Conservation (phyloP, 139 green algal genomes). For the Trebouxia sp. region DNA sequence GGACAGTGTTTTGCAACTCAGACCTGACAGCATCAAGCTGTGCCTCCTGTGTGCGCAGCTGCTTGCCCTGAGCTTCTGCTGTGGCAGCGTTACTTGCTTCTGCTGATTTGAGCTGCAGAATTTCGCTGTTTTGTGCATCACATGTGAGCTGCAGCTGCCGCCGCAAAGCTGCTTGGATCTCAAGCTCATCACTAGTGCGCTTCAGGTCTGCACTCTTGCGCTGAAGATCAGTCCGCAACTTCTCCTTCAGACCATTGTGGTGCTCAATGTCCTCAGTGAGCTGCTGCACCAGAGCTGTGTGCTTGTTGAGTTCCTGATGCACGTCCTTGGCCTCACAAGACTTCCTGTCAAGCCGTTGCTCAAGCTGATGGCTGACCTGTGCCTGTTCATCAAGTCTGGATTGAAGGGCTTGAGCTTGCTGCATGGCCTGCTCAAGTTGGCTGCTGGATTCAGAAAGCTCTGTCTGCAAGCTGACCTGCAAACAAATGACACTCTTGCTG, state of each 20-base stretch:
- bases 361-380: not conserved
- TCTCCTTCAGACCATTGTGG: not conserved
- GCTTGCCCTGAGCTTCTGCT: not conserved
- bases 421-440: not conserved
- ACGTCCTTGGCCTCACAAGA: not conserved
- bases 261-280: constrained; percentile 3
- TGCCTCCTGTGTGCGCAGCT: not conserved
- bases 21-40: not conserved
- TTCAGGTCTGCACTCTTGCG: not conserved
- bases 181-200: not conserved
- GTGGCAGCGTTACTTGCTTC: not conserved
- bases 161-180: not conserved
- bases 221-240: not conserved
- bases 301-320: constrained; percentile 18
- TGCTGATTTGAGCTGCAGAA: not conserved
- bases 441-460: not conserved
- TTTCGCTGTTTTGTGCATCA: not conserved
- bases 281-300: not conserved
- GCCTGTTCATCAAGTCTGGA: not conserved
- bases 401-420: not conserved
- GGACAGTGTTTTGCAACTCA: not conserved
- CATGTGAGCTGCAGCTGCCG: constrained; percentile 10
- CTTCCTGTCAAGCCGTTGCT: not conserved
- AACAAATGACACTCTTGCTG: not conserved
- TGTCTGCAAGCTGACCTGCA: not conserved